Conservation (phyloP, 169 alveolate species). For the Plasmodium gonderi region DNA sequence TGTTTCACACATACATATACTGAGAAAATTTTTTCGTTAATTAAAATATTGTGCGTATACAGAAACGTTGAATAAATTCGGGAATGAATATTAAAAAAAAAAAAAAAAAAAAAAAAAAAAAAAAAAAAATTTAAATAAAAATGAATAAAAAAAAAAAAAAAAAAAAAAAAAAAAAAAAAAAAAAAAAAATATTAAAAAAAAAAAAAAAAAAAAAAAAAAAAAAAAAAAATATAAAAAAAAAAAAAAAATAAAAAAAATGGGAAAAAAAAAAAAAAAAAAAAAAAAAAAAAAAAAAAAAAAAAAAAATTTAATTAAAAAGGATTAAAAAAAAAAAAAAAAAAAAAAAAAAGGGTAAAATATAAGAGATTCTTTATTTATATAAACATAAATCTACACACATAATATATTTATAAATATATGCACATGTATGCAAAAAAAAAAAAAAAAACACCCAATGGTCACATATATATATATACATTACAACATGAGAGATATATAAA, state of each 20-base stretch:
- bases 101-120: neutral
- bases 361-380: neutral
- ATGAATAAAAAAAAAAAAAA: neutral
- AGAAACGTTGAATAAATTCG: neutral
- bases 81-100: neutral
- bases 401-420: neutral
- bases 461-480: neutral
- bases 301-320: neutral
- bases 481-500: too few relatives aligned
- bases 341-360: neutral
- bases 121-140: neutral
- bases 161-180: neutral
- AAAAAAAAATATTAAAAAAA: too few relatives aligned
- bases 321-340: neutral
- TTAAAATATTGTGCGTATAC: neutral
- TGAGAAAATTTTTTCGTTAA: neutral
- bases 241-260: neutral
- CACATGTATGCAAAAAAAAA: neutral
- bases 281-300: neutral
- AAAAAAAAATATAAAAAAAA: neutral
- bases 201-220: neutral
- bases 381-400: too few relatives aligned
- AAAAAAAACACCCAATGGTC: neutral
- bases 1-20: neutral
- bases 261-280: neutral